Conservation (phyloP, 768 basidiomycete genomes). For the Pisolithus sp. region DNA sequence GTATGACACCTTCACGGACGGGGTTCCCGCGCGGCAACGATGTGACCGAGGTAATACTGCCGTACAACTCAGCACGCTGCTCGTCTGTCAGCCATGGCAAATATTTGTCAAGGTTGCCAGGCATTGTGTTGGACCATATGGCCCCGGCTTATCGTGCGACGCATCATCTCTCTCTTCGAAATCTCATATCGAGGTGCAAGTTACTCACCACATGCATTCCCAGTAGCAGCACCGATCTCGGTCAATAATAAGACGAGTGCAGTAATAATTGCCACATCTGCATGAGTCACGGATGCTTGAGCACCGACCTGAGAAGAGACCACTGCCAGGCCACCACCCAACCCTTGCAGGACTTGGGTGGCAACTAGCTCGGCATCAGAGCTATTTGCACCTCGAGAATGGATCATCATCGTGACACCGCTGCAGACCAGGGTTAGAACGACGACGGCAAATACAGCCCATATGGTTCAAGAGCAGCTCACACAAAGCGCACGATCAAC, state of each 20-base stretch:
- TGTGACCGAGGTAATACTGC: conserved; percentile 48
- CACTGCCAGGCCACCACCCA: conserved; percentile 67
- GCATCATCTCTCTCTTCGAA: neutral
- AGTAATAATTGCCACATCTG: conserved; percentile 61
- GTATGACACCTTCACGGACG: conserved; percentile 58
- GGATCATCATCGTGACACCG: conserved; percentile 65
- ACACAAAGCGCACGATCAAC: conserved; percentile 51
- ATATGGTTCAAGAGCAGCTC: conserved; percentile 6
- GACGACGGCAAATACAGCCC: neutral
- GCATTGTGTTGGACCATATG: conserved; percentile 66
- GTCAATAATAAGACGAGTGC: conserved; percentile 62
- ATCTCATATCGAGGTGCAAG: conserved; percentile 2
- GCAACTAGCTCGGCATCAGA: conserved; percentile 52
- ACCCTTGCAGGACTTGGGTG: conserved; percentile 66
- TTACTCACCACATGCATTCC: conserved; percentile 49
- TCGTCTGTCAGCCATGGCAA: conserved; percentile 44
- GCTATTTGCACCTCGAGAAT: conserved; percentile 56
- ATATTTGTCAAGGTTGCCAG: conserved; percentile 46
- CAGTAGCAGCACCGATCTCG: conserved; percentile 62
- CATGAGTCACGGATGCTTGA: conserved; percentile 59
- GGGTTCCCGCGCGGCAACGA: conserved; percentile 46
- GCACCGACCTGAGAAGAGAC: conserved; percentile 52
- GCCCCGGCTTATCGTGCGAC: conserved; percentile 40
- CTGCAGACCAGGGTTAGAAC: conserved; percentile 17
- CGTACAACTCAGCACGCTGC: conserved; percentile 43